phyloP scores from a whole-genome alignment of 306 rosid species.

The Lupinus albus region DNA sequence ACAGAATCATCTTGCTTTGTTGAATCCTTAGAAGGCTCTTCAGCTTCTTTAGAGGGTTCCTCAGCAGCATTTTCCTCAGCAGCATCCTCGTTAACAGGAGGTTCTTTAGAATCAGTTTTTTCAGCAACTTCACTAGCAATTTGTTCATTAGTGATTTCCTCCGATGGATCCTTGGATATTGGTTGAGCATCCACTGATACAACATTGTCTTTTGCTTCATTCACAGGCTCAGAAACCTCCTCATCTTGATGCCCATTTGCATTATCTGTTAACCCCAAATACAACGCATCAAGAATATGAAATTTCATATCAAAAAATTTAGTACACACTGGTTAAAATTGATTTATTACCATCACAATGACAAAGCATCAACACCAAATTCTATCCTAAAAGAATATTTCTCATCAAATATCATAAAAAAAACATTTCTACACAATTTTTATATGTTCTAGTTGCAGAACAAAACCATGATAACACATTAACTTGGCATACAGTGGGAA shows the following conservation, averaged over 20 bases:
- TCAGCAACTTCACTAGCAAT: constrained; percentile 42
- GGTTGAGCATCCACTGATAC: constrained; percentile 43
- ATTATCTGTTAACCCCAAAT: constrained; percentile 52
- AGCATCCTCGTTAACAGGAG: constrained; percentile 49
- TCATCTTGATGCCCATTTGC: constrained; percentile 70
- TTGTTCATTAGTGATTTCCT: constrained; percentile 38
- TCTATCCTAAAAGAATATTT: too few relatives aligned
- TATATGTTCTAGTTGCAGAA: too few relatives aligned
- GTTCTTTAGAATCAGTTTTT: constrained; percentile 38
- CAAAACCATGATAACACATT: too few relatives aligned
- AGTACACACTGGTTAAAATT: neutral
- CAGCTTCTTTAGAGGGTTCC: constrained; percentile 52
- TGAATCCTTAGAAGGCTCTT: constrained; percentile 43
- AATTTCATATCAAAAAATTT: neutral
- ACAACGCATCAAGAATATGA: neutral
- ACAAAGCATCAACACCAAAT: too few relatives aligned
- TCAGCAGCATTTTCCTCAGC: constrained; percentile 43
- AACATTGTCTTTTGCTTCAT: constrained; percentile 46
- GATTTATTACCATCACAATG: neutral
- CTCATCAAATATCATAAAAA: too few relatives aligned
- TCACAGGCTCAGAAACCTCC: constrained; percentile 34
- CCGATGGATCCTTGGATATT: constrained; percentile 43
- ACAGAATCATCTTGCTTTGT: constrained; percentile 47
- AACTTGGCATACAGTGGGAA: too few relatives aligned
- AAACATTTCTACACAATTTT: too few relatives aligned